phyloP scores from a whole-genome alignment of 169 alveolate species.

The Ichthyophthirius multifiliis region DNA sequence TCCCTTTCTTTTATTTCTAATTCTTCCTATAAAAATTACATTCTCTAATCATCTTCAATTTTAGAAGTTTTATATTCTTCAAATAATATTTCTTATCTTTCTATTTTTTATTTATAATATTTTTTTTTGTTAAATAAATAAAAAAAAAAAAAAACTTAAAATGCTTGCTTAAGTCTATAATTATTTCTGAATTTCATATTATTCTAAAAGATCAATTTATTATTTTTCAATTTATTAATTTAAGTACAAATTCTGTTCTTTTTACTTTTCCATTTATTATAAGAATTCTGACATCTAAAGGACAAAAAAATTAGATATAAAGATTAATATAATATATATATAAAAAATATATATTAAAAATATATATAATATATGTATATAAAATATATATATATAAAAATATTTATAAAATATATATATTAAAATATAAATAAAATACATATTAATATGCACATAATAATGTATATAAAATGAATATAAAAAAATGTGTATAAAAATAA shows the following conservation, averaged over 20 bases:
- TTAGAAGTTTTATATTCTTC: not conserved
- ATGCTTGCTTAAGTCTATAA: not conserved
- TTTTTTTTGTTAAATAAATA: not conserved
- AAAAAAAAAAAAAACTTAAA: not conserved
- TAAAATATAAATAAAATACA: too few species aligned
- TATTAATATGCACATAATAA: too few species aligned
- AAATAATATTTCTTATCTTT: not conserved
- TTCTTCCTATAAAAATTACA: not conserved
- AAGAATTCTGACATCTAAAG: not conserved
- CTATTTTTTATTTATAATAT: not conserved
- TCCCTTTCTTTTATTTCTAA: not conserved
- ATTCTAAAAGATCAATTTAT: not conserved
- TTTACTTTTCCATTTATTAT: not conserved
- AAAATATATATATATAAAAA: too few species aligned
- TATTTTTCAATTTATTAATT: not conserved
- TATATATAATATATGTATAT: too few species aligned
- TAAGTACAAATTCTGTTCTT: not conserved
- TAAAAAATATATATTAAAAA: too few species aligned
- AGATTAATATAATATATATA: not conserved
- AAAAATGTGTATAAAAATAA: too few species aligned
- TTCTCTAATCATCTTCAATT: conserved; percentile 2
- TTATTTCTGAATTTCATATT: not conserved
- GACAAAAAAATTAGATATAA: not conserved
- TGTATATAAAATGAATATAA: too few species aligned
- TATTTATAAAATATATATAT: too few species aligned